Evolutionary conservation across 2,329 filamentous ascomycete genomes (phyloP).

Genomic region (Arthrobotrys iridis): DNA sequence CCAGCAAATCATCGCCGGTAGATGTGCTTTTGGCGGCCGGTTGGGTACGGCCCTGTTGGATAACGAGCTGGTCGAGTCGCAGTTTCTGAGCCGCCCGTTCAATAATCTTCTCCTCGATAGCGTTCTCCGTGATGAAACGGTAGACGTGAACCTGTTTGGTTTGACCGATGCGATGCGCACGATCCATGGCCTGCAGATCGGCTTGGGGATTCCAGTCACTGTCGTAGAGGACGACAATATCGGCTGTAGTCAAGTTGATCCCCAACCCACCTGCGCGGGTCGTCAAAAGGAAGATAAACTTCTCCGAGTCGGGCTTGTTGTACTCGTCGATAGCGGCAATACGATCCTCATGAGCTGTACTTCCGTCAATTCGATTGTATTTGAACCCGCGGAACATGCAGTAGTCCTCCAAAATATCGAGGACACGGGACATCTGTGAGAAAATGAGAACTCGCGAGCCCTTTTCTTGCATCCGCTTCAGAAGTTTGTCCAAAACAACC

Average conservation of each 20-base stretch:
- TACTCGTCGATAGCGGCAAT: slow-evolving; percentile 98
- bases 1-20: slow-evolving; percentile 90
- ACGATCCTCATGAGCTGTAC: slow-evolving; percentile 95
- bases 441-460: slow-evolving; percentile 98
- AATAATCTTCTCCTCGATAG: slow-evolving; percentile 97
- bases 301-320: slow-evolving; percentile 94
- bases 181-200: slow-evolving; percentile 98
- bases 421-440: slow-evolving; percentile 96
- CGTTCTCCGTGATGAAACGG: slow-evolving; percentile 95
- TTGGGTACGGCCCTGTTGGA: slow-evolving; percentile 95
- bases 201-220: slow-evolving; percentile 93
- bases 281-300: slow-evolving; percentile 94
- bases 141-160: slow-evolving; percentile 98
- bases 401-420: slow-evolving; percentile 98
- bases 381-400: slow-evolving; percentile 94
- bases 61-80: slow-evolving; percentile 94
- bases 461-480: slow-evolving; percentile 82
- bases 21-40: slow-evolving; percentile 83
- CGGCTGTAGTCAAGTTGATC: slow-evolving; percentile 93
- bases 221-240: slow-evolving; percentile 96
- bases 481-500: slow-evolving; percentile 91
- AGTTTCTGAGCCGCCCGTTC: slow-evolving; percentile 97
- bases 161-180: slow-evolving; percentile 96
- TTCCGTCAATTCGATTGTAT: slow-evolving; percentile 96
- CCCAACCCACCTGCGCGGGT: slow-evolving; percentile 94